phyloP scores from a whole-genome alignment of 176 grass and related monocot species.

The Areca catechu region DNA sequence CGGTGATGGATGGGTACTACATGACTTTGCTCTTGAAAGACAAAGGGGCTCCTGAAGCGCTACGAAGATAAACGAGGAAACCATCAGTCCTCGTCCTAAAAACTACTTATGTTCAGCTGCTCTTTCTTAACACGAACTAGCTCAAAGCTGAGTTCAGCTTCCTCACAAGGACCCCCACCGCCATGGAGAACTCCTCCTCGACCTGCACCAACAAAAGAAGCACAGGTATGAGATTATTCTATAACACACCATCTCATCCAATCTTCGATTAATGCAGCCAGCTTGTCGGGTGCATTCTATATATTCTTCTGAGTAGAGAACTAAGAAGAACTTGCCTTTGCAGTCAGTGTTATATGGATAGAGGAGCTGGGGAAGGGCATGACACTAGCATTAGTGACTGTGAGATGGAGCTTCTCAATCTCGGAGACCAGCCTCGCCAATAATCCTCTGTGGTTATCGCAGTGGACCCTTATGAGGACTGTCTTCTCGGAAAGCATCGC shows the following conservation, averaged over 20 bases:
- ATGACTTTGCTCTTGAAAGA: too few species aligned
- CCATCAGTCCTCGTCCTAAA: too few species aligned
- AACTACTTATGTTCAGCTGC: too few species aligned
- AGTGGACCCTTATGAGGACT: slow-evolving; percentile 26
- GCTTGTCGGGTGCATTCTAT: too few species aligned
- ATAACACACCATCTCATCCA: too few species aligned
- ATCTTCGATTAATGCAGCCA: too few species aligned
- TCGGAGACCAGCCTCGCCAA: slow-evolving; percentile 23
- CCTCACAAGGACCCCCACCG: slow-evolving; percentile 9
- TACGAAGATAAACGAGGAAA: too few species aligned
- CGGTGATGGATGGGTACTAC: too few species aligned
- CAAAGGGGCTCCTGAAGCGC: too few species aligned
- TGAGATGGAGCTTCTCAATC: slow-evolving; percentile 20
- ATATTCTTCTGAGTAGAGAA: too few species aligned
- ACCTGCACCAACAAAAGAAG: background rate
- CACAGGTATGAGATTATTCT: too few species aligned
- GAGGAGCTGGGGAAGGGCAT: slow-evolving; percentile 20
- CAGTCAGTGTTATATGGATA: slow-evolving; percentile 23
- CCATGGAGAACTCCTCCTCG: background rate
- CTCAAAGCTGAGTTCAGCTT: slow-evolving; percentile 8
- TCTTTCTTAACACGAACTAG: background rate
- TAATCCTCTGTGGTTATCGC: slow-evolving; percentile 15
- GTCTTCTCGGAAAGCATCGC: slow-evolving; percentile 13
- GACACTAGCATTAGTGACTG: slow-evolving; percentile 15
- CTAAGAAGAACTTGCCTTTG: slow-evolving; percentile 19